Evolutionary conservation across 306 rosid genomes (phyloP).

Genomic region (Rosa lucieae): DNA sequence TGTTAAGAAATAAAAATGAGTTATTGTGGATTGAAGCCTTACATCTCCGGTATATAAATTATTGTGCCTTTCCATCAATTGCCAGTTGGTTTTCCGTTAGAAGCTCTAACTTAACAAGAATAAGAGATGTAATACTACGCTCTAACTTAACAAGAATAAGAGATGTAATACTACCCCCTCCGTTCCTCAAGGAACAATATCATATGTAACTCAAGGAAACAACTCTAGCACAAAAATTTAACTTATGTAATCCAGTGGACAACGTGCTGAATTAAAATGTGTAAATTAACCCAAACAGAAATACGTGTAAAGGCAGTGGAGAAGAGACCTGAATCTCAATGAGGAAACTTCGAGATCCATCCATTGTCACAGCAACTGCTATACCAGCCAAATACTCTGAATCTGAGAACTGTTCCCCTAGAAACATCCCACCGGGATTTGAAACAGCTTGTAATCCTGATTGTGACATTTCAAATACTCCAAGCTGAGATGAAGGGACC

Average conservation of each 20-base stretch:
- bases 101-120: background rate
- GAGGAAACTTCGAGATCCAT: conserved; percentile 86
- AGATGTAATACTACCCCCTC: background rate
- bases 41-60: background rate
- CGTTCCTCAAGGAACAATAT: background rate
- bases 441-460: conserved; percentile 66
- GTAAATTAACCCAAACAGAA: background rate
- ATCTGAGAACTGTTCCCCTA: conserved; percentile 61
- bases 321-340: conserved; percentile 83
- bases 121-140: no score
- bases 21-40: background rate
- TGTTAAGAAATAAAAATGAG: background rate
- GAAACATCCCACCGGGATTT: conserved; percentile 78
- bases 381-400: conserved; percentile 77
- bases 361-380: conserved; percentile 88
- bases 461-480: conserved; percentile 88
- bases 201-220: background rate
- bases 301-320: background rate
- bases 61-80: background rate
- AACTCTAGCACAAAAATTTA: background rate
- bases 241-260: background rate
- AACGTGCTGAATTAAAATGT: background rate
- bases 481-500: conserved; percentile 56
- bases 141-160: no score
- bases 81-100: background rate